These are phyloP conservation scores for Lophiotrema nucula DNA, from an alignment of 495 filamentous ascomycete species.

Conservation along the genomic window DNA sequence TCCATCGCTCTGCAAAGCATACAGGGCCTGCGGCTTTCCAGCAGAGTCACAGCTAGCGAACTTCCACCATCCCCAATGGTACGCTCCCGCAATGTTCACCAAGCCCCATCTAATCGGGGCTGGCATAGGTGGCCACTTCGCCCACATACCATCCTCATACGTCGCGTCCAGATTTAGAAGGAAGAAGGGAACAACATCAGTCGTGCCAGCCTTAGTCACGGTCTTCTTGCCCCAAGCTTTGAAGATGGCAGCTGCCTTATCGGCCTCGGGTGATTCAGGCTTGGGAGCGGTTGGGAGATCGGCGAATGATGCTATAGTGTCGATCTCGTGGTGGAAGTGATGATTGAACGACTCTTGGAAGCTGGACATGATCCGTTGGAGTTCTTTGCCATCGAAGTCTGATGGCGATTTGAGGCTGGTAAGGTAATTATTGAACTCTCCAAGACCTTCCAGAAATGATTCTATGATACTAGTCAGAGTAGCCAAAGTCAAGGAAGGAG, in stretches of 20 bases:
- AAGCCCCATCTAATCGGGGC: slow-evolving; percentile 28
- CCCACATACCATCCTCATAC: slow-evolving; percentile 55
- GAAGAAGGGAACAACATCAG: slow-evolving; percentile 52
- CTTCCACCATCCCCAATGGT: slow-evolving; percentile 52
- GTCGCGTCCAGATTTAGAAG: slow-evolving; percentile 56
- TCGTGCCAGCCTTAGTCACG: slow-evolving; percentile 21
- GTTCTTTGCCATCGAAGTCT: slow-evolving; percentile 46
- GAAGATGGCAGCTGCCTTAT: slow-evolving; percentile 40
- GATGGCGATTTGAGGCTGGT: slow-evolving; percentile 30
- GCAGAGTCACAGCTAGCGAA: slow-evolving; percentile 50
- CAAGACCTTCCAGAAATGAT: slow-evolving; percentile 51
- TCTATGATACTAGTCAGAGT: slow-evolving; percentile 37
- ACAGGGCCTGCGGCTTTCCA: slow-evolving; percentile 21
- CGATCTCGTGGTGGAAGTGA: slow-evolving; percentile 56
- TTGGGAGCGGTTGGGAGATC: slow-evolving; percentile 42
- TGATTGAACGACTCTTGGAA: slow-evolving; percentile 50
- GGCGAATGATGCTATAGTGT: slow-evolving; percentile 51
- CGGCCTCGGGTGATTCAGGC: slow-evolving; percentile 22
- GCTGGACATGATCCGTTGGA: slow-evolving; percentile 48
- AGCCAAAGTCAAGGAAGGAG: not conserved
- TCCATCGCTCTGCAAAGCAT: slow-evolving; percentile 10
- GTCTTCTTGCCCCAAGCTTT: slow-evolving; percentile 44
- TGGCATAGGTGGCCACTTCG: slow-evolving; percentile 32
- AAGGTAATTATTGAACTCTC: slow-evolving; percentile 51
- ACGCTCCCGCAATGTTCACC: slow-evolving; percentile 47